phyloP scores from a whole-genome alignment of 352 stramenopile genomes.

The Pythium sukuiense region DNA sequence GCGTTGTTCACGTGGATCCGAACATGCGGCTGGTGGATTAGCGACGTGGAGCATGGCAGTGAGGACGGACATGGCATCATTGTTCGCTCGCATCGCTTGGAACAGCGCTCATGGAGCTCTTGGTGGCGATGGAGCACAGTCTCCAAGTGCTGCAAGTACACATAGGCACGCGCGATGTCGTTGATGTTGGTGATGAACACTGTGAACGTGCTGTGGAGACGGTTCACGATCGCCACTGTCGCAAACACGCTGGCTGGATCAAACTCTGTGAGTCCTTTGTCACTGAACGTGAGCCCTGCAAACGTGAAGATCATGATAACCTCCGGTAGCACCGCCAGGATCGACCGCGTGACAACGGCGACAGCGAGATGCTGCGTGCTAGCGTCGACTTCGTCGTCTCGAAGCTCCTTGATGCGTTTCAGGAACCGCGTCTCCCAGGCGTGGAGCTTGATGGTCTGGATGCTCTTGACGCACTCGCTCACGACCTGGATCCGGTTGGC shows the following conservation, averaged over 20 bases:
- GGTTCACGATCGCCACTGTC: conserved; percentile 25
- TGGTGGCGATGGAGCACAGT: background rate
- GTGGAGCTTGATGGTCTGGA: conserved; percentile 32
- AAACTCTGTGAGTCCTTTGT: conserved; percentile 20
- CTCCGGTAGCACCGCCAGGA: conserved; percentile 24
- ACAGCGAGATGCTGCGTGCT: conserved; percentile 19
- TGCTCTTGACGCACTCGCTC: conserved; percentile 28
- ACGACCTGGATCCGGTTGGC: conserved; percentile 24
- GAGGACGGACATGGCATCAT: conserved; percentile 6
- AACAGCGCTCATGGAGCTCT: conserved; percentile 4
- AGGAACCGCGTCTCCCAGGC: conserved; percentile 26
- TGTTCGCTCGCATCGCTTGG: conserved; percentile 10
- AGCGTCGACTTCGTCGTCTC: conserved; percentile 13
- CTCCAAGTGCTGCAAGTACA: conserved; percentile 20
- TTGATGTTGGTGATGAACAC: conserved; percentile 22
- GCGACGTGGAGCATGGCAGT: background rate
- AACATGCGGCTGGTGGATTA: conserved; percentile 14
- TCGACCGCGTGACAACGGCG: conserved; percentile 11
- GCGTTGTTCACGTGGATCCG: conserved; percentile 21
- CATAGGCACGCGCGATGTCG: conserved; percentile 14
- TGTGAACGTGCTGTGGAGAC: conserved; percentile 21
- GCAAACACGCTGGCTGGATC: conserved; percentile 25
- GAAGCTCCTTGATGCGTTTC: conserved; percentile 8
- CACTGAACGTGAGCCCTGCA: conserved; percentile 21
- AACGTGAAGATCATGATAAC: conserved; percentile 30